phyloP scores from a whole-genome alignment of 495 filamentous ascomycete species.

The Aspergillus carlsbadensis region DNA sequence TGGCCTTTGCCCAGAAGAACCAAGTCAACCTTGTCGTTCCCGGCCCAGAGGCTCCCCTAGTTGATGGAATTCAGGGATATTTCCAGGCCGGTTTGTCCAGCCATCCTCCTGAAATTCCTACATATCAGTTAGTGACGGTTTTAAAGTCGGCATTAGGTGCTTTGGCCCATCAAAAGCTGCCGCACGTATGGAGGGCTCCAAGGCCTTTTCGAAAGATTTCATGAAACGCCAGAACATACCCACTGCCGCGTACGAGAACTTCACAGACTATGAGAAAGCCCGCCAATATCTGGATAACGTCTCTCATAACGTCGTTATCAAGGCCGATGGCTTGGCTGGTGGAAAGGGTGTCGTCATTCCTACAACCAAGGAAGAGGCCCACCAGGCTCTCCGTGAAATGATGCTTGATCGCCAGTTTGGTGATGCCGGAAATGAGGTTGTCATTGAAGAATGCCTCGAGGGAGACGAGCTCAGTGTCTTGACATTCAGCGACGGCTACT shows the following conservation, averaged over 20 bases:
- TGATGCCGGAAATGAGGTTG: slow-evolving; percentile 82
- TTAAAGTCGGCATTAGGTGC: slow-evolving; percentile 68
- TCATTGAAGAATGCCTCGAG: slow-evolving; percentile 92
- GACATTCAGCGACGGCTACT: slow-evolving; percentile 87
- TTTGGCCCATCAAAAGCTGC: slow-evolving; percentile 88
- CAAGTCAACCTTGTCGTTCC: slow-evolving; percentile 82
- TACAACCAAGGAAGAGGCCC: slow-evolving; percentile 74
- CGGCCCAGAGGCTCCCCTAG: slow-evolving; percentile 91
- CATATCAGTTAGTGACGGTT: slow-evolving; percentile 16
- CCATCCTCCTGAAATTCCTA: background rate
- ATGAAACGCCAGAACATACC: slow-evolving; percentile 91
- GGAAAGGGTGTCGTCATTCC: slow-evolving; percentile 94
- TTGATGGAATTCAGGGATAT: slow-evolving; percentile 81
- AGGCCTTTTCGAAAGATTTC: slow-evolving; percentile 97
- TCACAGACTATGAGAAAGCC: slow-evolving; percentile 77
- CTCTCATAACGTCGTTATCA: slow-evolving; percentile 79
- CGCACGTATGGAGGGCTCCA: slow-evolving; percentile 91
- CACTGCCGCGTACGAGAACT: slow-evolving; percentile 87
- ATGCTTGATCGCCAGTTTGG: slow-evolving; percentile 91
- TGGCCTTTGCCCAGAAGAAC: slow-evolving; percentile 69
- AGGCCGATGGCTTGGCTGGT: slow-evolving; percentile 81
- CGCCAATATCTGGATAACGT: slow-evolving; percentile 72
- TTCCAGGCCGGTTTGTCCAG: slow-evolving; percentile 60
- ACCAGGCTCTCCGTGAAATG: slow-evolving; percentile 77
- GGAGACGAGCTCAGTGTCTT: slow-evolving; percentile 92